Evolutionary conservation across 2,329 filamentous ascomycete species (phyloP), one percentile per base, ranked within the genome.

Genomic region (Emydomyces testavorans): DNA sequence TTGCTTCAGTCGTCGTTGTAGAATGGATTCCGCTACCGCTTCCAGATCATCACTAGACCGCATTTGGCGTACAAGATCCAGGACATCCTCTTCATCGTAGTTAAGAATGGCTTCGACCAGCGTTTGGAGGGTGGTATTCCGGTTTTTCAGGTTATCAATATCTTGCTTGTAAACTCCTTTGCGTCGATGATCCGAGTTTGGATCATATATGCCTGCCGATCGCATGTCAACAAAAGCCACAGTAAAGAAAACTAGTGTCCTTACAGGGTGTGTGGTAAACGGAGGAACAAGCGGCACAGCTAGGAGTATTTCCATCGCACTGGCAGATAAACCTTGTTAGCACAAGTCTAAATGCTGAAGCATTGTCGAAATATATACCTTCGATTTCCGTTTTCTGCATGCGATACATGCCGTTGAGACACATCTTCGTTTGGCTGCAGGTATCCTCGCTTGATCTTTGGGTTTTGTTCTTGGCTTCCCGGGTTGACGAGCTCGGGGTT

Each of bases 131-230:
- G 90, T 96, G 29, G 86, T 85, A 59, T 82, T 87, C 53, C 80
- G 80, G 18, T 88, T 89, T 68, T 93, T 93, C 63, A 90, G 76
- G 60, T 79, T 86, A 64, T 94, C 89, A 20, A 84, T 79, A 65
- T 94, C 92, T 66, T 94, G 88, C 60, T 90, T 89, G 65, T 96
- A 96, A 41, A 96, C 92, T 51, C 92, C 92, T 65, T 96, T 96
- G 43, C 92, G 82, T 42, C 92, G 83, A 64, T 95, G 89, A 64
- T 98, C 92, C 50, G 89, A 94, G 62, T 89, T 93, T 2, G 89
- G 90, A 62, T 96, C 90, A 72, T 96, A 96, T 55, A 95, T 75
- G 64, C 92, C 95, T 68, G 39, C 2, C 11, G 7, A 24, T n/a
- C 7, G 15, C 2, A 23, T 44, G 13, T 45, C 37, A 50, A 35